Conservation (phyloP, 176 grass and related monocot species). For the Luzula sylvatica region DNA sequence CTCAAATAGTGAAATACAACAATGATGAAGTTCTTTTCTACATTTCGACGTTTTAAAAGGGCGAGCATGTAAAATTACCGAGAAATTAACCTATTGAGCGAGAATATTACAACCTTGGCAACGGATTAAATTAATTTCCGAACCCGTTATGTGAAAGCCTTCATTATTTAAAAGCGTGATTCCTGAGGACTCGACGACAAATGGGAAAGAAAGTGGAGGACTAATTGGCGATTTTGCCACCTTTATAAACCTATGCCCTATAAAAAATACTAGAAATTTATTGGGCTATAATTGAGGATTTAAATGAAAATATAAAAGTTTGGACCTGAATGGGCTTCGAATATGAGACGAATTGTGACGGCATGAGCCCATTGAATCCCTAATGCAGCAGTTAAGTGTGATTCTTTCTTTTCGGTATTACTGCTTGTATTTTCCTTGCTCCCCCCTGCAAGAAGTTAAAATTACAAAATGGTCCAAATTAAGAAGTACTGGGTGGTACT, state of each 20-base stretch:
- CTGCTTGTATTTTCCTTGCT: slow-evolving; percentile 21
- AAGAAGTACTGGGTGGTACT: neutral
- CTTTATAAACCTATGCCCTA: slow-evolving; percentile 81
- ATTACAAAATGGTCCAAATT: slow-evolving; percentile 8
- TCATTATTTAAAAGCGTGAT: slow-evolving; percentile 56
- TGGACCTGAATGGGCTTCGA: slow-evolving; percentile 93
- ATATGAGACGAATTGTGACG: slow-evolving; percentile 75
- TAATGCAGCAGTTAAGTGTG: slow-evolving; percentile 78
- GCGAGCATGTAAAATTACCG: too few relatives aligned
- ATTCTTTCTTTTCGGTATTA: slow-evolving; percentile 58
- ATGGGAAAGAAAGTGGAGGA: slow-evolving; percentile 76
- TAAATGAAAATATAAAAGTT: too few relatives aligned
- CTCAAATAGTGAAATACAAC: too few relatives aligned
- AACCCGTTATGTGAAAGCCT: slow-evolving; percentile 43
- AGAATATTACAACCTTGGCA: slow-evolving; percentile 82
- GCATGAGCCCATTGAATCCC: slow-evolving; percentile 93
- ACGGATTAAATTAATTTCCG: slow-evolving; percentile 65
- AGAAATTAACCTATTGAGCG: slow-evolving; percentile 15
- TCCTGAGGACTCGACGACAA: slow-evolving; percentile 61
- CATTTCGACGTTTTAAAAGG: too few relatives aligned
- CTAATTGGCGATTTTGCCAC: slow-evolving; percentile 89
- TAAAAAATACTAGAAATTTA: neutral
- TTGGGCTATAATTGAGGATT: too few relatives aligned
- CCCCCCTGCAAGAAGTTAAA: slow-evolving; percentile 35
- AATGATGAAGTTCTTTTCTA: too few relatives aligned